Conservation (phyloP, 2,329 filamentous ascomycete genomes). For the Nemania sp. region DNA sequence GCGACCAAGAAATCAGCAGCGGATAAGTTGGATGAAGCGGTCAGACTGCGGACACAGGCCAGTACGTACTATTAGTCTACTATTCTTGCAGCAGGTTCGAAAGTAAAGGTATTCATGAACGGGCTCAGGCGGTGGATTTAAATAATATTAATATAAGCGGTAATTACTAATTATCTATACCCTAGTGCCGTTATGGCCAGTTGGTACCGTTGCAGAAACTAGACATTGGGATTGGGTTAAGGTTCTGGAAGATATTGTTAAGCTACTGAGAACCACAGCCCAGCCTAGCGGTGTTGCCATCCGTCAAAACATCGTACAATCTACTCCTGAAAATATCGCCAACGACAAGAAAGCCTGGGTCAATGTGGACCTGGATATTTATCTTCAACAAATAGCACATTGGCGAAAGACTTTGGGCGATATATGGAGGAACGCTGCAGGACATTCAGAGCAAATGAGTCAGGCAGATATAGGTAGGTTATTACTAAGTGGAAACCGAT, state of each 20-base stretch:
- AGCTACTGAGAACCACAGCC: not conserved
- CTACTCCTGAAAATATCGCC: not conserved
- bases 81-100: not conserved
- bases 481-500: not conserved
- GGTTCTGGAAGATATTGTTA: not conserved
- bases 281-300: rapidly evolving
- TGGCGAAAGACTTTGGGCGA: conserved; percentile 6
- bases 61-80: conserved; percentile 11
- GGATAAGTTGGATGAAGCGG: not conserved
- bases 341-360: not conserved
- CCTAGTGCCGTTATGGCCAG: conserved; percentile 7
- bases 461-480: conserved; percentile 16
- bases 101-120: no score
- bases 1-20: not conserved
- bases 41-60: not conserved
- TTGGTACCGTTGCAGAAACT: not conserved
- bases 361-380: conserved; percentile 6
- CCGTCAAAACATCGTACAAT: not conserved
- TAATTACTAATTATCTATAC: conserved; percentile 6
- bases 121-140: no score
- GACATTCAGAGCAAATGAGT: conserved; percentile 1
- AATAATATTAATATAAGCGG: not conserved
- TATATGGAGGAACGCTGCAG: not conserved
- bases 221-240: conserved; percentile 7
- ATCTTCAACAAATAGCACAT: conserved; percentile 1